Conservation (phyloP, 495 filamentous ascomycete species). For the Aspergillus incahuasiensis region DNA sequence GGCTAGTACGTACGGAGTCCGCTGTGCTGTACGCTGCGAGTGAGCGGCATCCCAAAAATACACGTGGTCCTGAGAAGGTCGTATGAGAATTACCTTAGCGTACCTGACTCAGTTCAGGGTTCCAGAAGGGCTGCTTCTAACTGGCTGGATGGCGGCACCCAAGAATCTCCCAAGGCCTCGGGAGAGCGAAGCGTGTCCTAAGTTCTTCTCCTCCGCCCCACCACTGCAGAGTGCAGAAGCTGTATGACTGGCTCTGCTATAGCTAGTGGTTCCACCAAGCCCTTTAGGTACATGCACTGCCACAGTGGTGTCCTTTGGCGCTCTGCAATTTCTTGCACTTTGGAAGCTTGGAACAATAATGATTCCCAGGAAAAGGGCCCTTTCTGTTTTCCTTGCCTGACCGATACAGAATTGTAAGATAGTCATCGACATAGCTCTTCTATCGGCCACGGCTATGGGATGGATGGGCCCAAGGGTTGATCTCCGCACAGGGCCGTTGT, state of each 20-base stretch:
- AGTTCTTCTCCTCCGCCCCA: slow-evolving; percentile 3
- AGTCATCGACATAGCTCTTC: neutral
- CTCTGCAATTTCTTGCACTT: slow-evolving; percentile 12
- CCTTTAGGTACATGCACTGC: slow-evolving; percentile 43
- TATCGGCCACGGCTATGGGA: neutral
- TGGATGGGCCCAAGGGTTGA: too few relatives aligned
- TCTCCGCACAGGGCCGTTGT: neutral
- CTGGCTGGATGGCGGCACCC: neutral
- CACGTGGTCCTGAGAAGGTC: neutral
- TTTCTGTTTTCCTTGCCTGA: neutral
- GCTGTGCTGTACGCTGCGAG: too few relatives aligned
- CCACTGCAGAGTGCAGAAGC: neutral
- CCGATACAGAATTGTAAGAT: neutral
- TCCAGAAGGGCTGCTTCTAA: slow-evolving; percentile 1
- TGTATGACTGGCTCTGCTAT: slow-evolving; percentile 17
- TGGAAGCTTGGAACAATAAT: too few relatives aligned
- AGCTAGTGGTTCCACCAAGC: slow-evolving; percentile 21
- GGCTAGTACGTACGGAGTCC: too few relatives aligned
- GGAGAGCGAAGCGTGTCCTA: slow-evolving; percentile 2
- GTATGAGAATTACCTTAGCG: neutral
- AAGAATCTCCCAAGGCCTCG: slow-evolving; percentile 2
- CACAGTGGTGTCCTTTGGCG: slow-evolving; percentile 41
- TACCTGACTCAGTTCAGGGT: slow-evolving; percentile 2
- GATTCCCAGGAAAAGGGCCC: neutral
- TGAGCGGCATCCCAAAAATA: neutral